Conservation (phyloP, 164 flowering plant species). For the Buxus sempervirens region DNA sequence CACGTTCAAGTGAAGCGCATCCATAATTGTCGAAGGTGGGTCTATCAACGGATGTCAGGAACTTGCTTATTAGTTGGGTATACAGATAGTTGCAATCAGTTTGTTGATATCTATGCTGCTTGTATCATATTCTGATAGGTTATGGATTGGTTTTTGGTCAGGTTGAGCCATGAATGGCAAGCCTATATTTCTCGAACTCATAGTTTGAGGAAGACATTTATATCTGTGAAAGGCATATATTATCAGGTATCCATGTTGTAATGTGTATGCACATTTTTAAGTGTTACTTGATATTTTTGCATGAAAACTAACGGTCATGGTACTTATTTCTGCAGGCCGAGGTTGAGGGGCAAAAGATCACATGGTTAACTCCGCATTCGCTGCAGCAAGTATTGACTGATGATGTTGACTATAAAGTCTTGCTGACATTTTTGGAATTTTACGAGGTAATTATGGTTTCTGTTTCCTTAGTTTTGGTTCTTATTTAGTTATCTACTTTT, state of each 20-base stretch:
- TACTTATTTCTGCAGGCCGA: slow-evolving; percentile 53
- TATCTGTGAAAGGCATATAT: slow-evolving; percentile 93
- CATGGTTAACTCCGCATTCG: slow-evolving; percentile 89
- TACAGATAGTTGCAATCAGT: neutral
- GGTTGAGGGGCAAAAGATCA: slow-evolving; percentile 79
- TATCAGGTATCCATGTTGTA: slow-evolving; percentile 57
- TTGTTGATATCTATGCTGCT: neutral
- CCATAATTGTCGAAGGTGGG: slow-evolving; percentile 85
- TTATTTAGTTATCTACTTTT: neutral
- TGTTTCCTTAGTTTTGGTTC: neutral
- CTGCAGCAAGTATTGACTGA: slow-evolving; percentile 84
- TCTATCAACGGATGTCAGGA: neutral
- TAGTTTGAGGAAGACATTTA: slow-evolving; percentile 70
- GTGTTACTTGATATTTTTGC: neutral
- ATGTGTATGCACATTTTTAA: neutral
- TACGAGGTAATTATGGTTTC: slow-evolving; percentile 56
- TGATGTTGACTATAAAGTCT: slow-evolving; percentile 74
- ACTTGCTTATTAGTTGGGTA: neutral
- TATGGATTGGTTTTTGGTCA: slow-evolving; percentile 18
- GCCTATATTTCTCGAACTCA: slow-evolving; percentile 87
- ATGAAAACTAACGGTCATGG: neutral
- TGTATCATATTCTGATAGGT: too few relatives aligned
- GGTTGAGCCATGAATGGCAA: slow-evolving; percentile 98
- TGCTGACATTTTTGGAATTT: slow-evolving; percentile 81
- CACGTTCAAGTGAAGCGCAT: slow-evolving; percentile 58